Conservation (phyloP, 139 green algal species). For the Spirogloea muscicola region DNA sequence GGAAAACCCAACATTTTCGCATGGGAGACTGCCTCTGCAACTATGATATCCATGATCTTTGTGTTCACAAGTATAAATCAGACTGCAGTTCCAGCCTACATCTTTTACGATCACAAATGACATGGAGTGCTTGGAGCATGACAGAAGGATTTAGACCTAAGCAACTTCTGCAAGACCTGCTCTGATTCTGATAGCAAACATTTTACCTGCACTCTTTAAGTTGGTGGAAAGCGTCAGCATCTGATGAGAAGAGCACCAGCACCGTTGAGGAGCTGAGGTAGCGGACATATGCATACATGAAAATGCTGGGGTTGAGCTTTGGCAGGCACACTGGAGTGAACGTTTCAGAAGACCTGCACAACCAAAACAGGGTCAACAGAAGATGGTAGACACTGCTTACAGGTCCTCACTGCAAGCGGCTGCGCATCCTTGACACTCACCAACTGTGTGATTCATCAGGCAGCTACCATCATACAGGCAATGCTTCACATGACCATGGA, state of each 20-base stretch:
- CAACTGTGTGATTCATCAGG: background rate
- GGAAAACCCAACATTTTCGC: too few relatives aligned
- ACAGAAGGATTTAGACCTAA: too few relatives aligned
- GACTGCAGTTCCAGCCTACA: too few relatives aligned
- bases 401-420: background rate
- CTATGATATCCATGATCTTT: too few relatives aligned
- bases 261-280: background rate
- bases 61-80: too few relatives aligned
- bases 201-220: conserved; percentile 33
- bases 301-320: conserved; percentile 67
- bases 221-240: conserved; percentile 3
- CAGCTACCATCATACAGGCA: background rate
- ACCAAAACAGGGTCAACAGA: background rate
- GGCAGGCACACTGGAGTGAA: conserved; percentile 81
- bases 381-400: background rate
- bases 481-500: background rate
- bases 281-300: conserved; percentile 76
- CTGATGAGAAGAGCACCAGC: conserved; percentile 7
- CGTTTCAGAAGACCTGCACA: conserved; percentile 46
- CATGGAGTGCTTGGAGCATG: too few relatives aligned
- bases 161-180: too few relatives aligned
- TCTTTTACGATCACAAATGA: too few relatives aligned
- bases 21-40: too few relatives aligned
- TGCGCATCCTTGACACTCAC: background rate
- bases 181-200: too few relatives aligned